These are phyloP conservation scores for Entonaema liquescens DNA, from an alignment of 495 filamentous ascomycete genomes.

Conservation along the genomic window DNA sequence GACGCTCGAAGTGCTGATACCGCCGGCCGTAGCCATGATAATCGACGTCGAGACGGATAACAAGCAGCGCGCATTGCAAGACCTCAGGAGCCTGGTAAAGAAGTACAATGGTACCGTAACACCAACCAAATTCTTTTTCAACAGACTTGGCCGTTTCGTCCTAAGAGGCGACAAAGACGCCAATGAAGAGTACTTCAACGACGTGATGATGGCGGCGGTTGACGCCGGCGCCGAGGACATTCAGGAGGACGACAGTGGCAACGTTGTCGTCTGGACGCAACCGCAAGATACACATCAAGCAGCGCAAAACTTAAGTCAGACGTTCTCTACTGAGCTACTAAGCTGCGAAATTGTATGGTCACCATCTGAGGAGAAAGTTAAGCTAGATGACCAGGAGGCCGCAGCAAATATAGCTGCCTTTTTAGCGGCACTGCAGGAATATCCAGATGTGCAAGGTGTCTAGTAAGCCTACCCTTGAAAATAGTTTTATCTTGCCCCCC, in stretches of 20 bases:
- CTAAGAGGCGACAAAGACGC: constrained; percentile 65
- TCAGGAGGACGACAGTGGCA: constrained; percentile 72
- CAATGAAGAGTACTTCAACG: constrained; percentile 63
- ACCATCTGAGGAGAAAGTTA: constrained; percentile 77
- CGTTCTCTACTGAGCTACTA: constrained; percentile 68
- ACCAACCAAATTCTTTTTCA: constrained; percentile 83
- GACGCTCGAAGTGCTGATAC: constrained; percentile 83
- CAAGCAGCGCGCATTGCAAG: constrained; percentile 74
- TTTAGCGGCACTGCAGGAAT: constrained; percentile 63
- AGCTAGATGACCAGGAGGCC: constrained; percentile 58
- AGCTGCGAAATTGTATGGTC: constrained; percentile 85
- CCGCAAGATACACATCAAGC: constrained; percentile 72
- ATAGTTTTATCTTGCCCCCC: too few species aligned
- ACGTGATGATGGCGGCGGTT: constrained; percentile 81
- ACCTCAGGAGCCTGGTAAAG: constrained; percentile 74
- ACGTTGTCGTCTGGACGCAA: constrained; percentile 77
- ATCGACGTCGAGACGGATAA: constrained; percentile 82
- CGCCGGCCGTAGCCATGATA: constrained; percentile 78
- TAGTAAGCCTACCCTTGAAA: constrained; percentile 51
- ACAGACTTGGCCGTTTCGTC: constrained; percentile 74
- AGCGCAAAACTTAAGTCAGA: constrained; percentile 66
- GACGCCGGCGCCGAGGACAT: constrained; percentile 88
- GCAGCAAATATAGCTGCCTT: constrained; percentile 63
- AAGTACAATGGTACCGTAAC: constrained; percentile 71
- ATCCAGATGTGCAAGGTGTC: constrained; percentile 71